Evolutionary conservation across 345 rosid genomes (phyloP).

Genomic region (Pugionium dolabratum): DNA sequence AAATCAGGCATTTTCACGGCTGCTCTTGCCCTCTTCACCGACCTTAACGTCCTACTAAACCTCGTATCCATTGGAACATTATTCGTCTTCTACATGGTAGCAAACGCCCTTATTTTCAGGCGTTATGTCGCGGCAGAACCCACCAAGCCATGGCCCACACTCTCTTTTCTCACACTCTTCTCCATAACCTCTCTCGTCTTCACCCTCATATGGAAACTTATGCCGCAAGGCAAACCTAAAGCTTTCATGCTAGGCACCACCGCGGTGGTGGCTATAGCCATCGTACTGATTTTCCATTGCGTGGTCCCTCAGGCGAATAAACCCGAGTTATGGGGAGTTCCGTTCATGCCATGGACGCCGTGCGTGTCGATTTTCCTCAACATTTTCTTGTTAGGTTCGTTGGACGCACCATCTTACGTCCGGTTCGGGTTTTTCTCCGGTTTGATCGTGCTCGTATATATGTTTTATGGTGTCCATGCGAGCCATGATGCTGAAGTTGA

Average conservation of each 20-base stretch:
- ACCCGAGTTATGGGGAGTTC: constrained; percentile 91
- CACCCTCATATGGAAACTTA: constrained; percentile 69
- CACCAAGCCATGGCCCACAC: constrained; percentile 71
- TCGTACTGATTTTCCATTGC: constrained; percentile 51
- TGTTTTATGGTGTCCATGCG: constrained; percentile 86
- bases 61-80: constrained; percentile 92
- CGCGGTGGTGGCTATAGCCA: constrained; percentile 46
- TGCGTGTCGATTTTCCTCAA: constrained; percentile 76
- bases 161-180: constrained; percentile 66
- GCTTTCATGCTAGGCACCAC: constrained; percentile 56
- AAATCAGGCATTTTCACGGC: constrained; percentile 83
- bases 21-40: constrained; percentile 73
- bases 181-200: constrained; percentile 60
- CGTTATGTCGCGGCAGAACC: constrained; percentile 72
- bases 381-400: constrained; percentile 75
- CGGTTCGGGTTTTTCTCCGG: constrained; percentile 75
- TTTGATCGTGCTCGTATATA: constrained; percentile 59
- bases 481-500: constrained; percentile 77
- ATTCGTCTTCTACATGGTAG: constrained; percentile 95
- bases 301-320: constrained; percentile 63
- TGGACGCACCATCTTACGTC: constrained; percentile 63
- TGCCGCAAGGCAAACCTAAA: constrained; percentile 54
- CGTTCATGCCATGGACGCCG: constrained; percentile 92
- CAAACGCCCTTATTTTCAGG: constrained; percentile 77
- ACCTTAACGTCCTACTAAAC: constrained; percentile 66